Evolutionary conservation across 176 grass and related monocot species (phyloP).

Genomic region (Hordeum marinum): DNA sequence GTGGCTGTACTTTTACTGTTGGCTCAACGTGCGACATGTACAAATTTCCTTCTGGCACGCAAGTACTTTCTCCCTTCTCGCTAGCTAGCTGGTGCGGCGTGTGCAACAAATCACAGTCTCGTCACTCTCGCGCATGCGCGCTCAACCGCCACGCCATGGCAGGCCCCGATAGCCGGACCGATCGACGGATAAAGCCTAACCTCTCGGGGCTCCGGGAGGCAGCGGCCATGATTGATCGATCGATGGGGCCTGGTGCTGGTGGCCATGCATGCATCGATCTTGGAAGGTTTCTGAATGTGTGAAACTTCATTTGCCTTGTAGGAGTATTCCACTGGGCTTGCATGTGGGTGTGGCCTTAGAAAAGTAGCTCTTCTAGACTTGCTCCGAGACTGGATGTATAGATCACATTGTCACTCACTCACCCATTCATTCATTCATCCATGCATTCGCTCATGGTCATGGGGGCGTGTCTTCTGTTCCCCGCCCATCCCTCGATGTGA

Average conservation of each 20-base stretch:
- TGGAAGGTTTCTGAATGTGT: constrained; percentile 26
- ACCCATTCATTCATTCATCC: background rate
- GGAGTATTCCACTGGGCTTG: constrained; percentile 1
- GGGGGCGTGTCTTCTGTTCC: background rate
- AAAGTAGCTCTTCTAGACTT: constrained; percentile 2
- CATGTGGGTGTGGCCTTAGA: background rate
- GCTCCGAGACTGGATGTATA: background rate
- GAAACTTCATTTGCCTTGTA: background rate
- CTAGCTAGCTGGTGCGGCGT: background rate
- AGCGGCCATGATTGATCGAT: background rate
- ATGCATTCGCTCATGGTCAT: too few relatives aligned
- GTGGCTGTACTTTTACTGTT: constrained; percentile 18
- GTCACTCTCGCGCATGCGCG: background rate
- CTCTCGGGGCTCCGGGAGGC: background rate
- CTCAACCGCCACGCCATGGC: background rate
- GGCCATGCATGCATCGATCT: background rate
- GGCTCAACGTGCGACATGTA: constrained; percentile 16
- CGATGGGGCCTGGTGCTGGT: constrained; percentile 5
- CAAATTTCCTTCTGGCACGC: background rate
- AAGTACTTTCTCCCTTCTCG: background rate
- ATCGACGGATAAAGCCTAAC: background rate
- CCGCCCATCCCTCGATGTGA: constrained; percentile 16
- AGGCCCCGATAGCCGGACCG: too few relatives aligned
- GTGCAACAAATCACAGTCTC: background rate
- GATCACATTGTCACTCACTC: background rate